These are phyloP conservation scores for Metschnikowia baotianmanensis DNA, from an alignment of 805 yeast genomes.

Conservation along the genomic window DNA sequence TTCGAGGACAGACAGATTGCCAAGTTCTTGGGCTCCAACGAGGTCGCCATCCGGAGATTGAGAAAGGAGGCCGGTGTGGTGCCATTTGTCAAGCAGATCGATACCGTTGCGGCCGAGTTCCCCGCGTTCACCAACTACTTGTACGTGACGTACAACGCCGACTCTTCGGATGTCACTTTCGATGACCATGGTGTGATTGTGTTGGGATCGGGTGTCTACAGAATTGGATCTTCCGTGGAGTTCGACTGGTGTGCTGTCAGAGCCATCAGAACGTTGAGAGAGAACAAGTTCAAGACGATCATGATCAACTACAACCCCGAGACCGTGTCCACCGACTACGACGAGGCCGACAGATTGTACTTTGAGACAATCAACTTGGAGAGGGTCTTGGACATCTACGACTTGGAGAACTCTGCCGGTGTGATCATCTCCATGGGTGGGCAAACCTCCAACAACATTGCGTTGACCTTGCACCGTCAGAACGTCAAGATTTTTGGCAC, in stretches of 20 bases:
- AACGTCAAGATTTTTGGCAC: slow-evolving; percentile 95
- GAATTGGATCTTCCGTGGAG: slow-evolving; percentile 98
- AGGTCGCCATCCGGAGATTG: slow-evolving; percentile 85
- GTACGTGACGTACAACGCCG: slow-evolving; percentile 93
- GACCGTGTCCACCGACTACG: slow-evolving; percentile 98
- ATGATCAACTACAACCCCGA: slow-evolving; percentile 99
- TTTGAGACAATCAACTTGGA: slow-evolving; percentile 94
- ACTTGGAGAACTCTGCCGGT: slow-evolving; percentile 85
- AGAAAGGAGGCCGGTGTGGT: slow-evolving; percentile 83
- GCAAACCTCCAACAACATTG: slow-evolving; percentile 96
- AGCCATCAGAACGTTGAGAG: slow-evolving; percentile 90
- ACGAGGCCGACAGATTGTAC: slow-evolving; percentile 95
- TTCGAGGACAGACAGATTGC: slow-evolving; percentile 97
- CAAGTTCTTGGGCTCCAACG: slow-evolving; percentile 80
- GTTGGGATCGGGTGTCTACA: slow-evolving; percentile 96
- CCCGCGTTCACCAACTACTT: slow-evolving; percentile 94
- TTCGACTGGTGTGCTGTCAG: slow-evolving; percentile 99
- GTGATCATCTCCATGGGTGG: slow-evolving; percentile 98
- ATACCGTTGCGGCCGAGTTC: slow-evolving; percentile 98
- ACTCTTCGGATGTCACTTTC: slow-evolving; percentile 79
- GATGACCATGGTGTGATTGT: slow-evolving; percentile 94
- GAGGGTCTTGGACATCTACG: slow-evolving; percentile 92
- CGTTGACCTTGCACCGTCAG: slow-evolving; percentile 83
- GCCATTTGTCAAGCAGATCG: slow-evolving; percentile 95
- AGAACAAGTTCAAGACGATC: slow-evolving; percentile 81